Evolutionary conservation across 305 asterid genomes (phyloP), one percentile per base, ranked within the genome.

Genomic region (Rubia occidens): DNA sequence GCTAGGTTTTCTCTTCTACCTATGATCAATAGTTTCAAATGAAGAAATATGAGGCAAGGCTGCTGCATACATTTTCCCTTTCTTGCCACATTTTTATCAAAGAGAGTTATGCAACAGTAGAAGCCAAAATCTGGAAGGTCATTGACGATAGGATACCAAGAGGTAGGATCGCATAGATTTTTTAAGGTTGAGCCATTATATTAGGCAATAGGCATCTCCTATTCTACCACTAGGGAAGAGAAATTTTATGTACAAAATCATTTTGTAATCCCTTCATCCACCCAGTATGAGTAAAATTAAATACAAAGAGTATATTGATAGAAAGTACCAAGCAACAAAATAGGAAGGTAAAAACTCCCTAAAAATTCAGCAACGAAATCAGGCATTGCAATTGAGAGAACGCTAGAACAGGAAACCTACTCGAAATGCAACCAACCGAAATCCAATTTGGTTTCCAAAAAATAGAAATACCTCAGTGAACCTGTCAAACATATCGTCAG

Each of bases 401-500:
- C 59, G 26, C 4, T 15, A 17, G 0, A 29, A 35, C 63, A 35
- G 20, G 3, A 26, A 60, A 60, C 60, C 37, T 21, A 61, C 21
- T 53, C 55, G 18, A 67, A 60, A 59, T 40, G 61, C 21, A 29
- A 21, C 24, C 32, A 8, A 40, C 37, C 10, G 15, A 17, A 56
- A 8, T n/a, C n/a, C n/a, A n/a, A n/a, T n/a, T n/a, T n/a, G 67
- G 61, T 17, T 61, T 21, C n/a, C 26, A 53, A 45, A 66, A 58
- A 45, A 45, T 11, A 47, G 53, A 11, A 15, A 3, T 82, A 94
- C 99, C 97, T 95, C 89, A 20, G 84, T 85, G 80, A 91, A 91
- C 84, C 79, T 77, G 76, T 84, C 71, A 66, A 85, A 85, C 61
- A 89, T 81, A 70, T 60, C 81, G 69, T 89, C 77, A 68, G 80